Evolutionary conservation across 2,329 filamentous ascomycete species (phyloP), one percentile per base, ranked within the genome.

Genomic region (Pseudofabraea citricarpa): DNA sequence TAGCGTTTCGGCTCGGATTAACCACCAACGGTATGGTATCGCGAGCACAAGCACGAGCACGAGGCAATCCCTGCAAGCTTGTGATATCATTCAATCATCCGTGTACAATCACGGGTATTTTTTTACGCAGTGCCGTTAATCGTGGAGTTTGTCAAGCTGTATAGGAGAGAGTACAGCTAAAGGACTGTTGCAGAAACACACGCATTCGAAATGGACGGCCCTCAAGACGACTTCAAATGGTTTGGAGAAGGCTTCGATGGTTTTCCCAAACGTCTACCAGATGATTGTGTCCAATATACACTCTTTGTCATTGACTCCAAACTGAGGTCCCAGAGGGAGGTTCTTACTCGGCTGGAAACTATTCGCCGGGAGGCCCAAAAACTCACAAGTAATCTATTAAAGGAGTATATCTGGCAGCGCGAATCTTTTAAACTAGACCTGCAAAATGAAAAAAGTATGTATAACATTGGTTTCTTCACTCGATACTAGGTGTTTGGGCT

Each of bases 321-420:
- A 46, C 65, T 79, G 19, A 69, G 74, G 38, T 67, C 75, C 15
- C 72, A 75, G 43, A 77, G 51, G 44, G 58, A 78, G 50, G 68
- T 77, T n/a, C 71, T 87, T 9, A 65, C 78, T 19, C 74, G 75
- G 16, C 73, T 96, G n/a, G 83, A 87, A 44, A 68, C 75, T 16
- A 73, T 95, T 8, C 81, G 89, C 41, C 87, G 81, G 62, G 75
- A 80, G 1, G 82, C 86, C 1, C 66, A 75, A 2, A 72, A 80
- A 21, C 65, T 93, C n/a, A 63, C 66, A 4, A 79, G 79, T 33
- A 70, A 74, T 3, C 67, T 89, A 6, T 73, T 91, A n/a, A 83
- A 79, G 53, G 83, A 87, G 48, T 95, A 96, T 56, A 95, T 98
- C 49, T 98, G 93, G 93, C 93, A 98, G 62, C 80, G 90, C 10